phyloP scores from a whole-genome alignment of 176 grass and related monocot species.

The Cenchrus fungigraminus region DNA sequence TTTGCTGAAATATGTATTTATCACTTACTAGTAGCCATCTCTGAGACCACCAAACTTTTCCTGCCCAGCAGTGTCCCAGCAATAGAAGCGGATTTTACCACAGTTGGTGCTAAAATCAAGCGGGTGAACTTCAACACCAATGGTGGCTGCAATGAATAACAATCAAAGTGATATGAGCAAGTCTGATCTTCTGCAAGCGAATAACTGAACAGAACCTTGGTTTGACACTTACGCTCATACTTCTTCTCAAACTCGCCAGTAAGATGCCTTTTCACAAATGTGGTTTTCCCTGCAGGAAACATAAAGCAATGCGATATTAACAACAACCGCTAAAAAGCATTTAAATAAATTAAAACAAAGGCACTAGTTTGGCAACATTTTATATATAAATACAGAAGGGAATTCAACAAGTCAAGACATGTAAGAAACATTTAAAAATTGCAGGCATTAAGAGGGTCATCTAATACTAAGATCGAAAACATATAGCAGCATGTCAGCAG shows the following conservation, averaged over 20 bases:
- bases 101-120: slow-evolving; percentile 77
- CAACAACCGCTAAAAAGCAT: background rate
- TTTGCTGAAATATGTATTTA: background rate
- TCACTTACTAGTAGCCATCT: slow-evolving; percentile 81
- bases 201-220: background rate
- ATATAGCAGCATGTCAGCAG: background rate
- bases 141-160: slow-evolving; percentile 56
- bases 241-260: slow-evolving; percentile 86
- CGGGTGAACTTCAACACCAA: slow-evolving; percentile 73
- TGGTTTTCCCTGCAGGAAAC: slow-evolving; percentile 64
- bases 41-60: slow-evolving; percentile 77
- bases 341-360: background rate
- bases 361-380: background rate
- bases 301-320: background rate
- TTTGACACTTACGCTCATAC: slow-evolving; percentile 58
- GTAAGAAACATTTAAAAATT: background rate
- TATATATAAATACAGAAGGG: background rate
- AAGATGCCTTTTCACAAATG: slow-evolving; percentile 87
- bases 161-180: background rate
- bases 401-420: slow-evolving; percentile 4
- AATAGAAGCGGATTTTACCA: slow-evolving; percentile 72
- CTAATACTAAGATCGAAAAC: background rate
- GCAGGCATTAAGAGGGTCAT: background rate
- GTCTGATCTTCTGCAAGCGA: background rate
- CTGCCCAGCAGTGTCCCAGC: slow-evolving; percentile 78